These are phyloP conservation scores for Lipomyces starkeyi DNA, from an alignment of 805 yeast genomes.

Conservation along the genomic window DNA sequence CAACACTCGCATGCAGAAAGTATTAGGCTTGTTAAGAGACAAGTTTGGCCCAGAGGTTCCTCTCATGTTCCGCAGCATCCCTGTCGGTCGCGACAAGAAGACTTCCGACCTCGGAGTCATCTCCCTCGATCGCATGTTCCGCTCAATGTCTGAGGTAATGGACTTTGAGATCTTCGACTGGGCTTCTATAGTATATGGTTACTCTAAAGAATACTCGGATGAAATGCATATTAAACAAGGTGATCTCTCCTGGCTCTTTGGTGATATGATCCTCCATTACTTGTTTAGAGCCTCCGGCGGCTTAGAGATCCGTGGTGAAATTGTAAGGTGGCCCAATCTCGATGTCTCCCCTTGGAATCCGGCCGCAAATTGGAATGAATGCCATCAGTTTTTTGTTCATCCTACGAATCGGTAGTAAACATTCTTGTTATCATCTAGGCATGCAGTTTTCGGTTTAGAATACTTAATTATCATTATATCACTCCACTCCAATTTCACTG, in stretches of 20 bases:
- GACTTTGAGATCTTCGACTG: conserved; percentile 26
- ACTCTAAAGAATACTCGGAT: conserved; percentile 10
- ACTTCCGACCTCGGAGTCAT: neutral
- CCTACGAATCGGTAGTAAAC: conserved; percentile 12
- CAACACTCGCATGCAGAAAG: conserved; percentile 5
- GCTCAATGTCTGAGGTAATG: conserved; percentile 7
- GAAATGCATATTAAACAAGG: conserved; percentile 13
- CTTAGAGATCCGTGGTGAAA: conserved; percentile 19
- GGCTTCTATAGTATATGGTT: conserved; percentile 18
- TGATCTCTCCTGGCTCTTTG: conserved; percentile 14
- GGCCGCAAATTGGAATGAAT: conserved; percentile 23
- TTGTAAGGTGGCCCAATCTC: conserved; percentile 22
- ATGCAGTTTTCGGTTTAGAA: conserved; percentile 1
- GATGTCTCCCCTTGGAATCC: conserved; percentile 17
- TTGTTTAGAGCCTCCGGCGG: conserved; percentile 34
- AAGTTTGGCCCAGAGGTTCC: conserved; percentile 15
- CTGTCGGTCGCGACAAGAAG: conserved; percentile 2
- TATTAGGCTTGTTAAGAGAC: neutral
- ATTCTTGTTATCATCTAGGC: neutral
- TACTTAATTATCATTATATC: conserved; percentile 1
- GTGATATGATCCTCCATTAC: conserved; percentile 31
- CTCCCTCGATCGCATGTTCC: conserved; percentile 17
- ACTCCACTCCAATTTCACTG: neutral
- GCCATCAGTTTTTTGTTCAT: conserved; percentile 19
- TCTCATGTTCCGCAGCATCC: conserved; percentile 21